Evolutionary conservation across 164 flowering plant genomes (phyloP).

Genomic region (Magnolia kwangsiensis): DNA sequence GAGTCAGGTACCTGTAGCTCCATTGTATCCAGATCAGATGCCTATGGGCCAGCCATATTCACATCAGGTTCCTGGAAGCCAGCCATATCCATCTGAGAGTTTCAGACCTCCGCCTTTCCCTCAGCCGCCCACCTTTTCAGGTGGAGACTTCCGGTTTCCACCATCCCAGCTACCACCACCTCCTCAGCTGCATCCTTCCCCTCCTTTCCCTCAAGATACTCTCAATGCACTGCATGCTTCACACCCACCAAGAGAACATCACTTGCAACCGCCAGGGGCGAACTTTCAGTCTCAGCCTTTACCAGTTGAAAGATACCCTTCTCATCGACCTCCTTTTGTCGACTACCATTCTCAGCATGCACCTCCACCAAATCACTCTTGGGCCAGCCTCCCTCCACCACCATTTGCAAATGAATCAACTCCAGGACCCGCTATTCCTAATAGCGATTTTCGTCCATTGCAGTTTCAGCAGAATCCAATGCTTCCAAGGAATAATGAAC

Average conservation of each 20-base stretch:
- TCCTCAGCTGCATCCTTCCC: conserved; percentile 8
- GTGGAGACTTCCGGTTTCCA: conserved; percentile 13
- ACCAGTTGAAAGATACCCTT: conserved; percentile 22
- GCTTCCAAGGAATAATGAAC: conserved; percentile 30
- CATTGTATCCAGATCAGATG: conserved; percentile 13
- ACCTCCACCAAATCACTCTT: conserved; percentile 28
- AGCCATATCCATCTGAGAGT: conserved; percentile 16
- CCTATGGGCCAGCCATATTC: conserved; percentile 19
- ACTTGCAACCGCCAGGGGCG: conserved; percentile 19
- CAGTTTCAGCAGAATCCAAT: conserved; percentile 40
- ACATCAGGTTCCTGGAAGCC: conserved; percentile 15
- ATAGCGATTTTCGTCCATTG: conserved; percentile 18
- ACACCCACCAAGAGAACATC: conserved; percentile 20
- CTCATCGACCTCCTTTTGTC: conserved; percentile 31
- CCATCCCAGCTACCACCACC: conserved; percentile 24
- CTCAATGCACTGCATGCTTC: conserved; percentile 22
- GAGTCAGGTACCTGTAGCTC: not conserved
- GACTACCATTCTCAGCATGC: conserved; percentile 29
- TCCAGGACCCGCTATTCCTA: conserved; percentile 16
- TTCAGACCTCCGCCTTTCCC: conserved; percentile 19
- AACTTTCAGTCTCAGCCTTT: conserved; percentile 23
- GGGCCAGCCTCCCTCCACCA: conserved; percentile 37
- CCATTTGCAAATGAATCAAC: conserved; percentile 21
- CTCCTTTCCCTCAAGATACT: conserved; percentile 25
- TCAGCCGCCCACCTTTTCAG: conserved; percentile 12